Evolutionary conservation across 176 grass and related monocot genomes (phyloP), one percentile per base, ranked within the genome.

Genomic region (Carex cristatella): DNA sequence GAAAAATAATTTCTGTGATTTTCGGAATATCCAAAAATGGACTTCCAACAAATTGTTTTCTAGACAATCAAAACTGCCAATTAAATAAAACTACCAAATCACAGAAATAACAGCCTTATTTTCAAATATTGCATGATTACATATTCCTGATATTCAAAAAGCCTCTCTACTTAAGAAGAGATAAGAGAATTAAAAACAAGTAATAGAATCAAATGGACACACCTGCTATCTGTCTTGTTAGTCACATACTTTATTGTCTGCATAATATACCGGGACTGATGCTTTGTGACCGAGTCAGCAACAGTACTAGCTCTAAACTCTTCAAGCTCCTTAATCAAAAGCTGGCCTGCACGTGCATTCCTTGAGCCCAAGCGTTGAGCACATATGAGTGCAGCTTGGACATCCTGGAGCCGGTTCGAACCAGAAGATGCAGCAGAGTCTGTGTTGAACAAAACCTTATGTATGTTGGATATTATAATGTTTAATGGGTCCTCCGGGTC

Each of bases 401-500:
- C 90, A 85, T 98, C 96, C 85, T 98, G 96, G 70, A 92, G 90
- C 83, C 90, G 91, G 83, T 94, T 99, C 81, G 93, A 94, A 23
- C 81, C 81, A 78, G 92, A 89, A 86, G 86, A 85, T 81, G 92
- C 84, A 83, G 93, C 88, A 69, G 91, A 87, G 83, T 99, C 96
- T 40, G 81, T 89, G 85, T 87, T 95, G 87, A 99, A 95, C 85
- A 99, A 90, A 73, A 94, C 90, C 79, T 95, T 99, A 61, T 99
- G 96, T 85, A 99, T 95, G 71, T 95, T 99, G 79, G 96, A 89
- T 89, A 99, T 92, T 75, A 99, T 89, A 61, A 95, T 99, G 88
- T 99, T 99, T 74, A 99, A 62, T 10, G 96, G 96, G 79, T 99
- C 96, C 78, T 99, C 96, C 56, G 93, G 96, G 71, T 99, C 96